A percentile compares a stretch with the other conserved stretches of the same genome.
Conservation (phyloP, 306 rosid genomes). For the Luffa aegyptiaca region DNA sequence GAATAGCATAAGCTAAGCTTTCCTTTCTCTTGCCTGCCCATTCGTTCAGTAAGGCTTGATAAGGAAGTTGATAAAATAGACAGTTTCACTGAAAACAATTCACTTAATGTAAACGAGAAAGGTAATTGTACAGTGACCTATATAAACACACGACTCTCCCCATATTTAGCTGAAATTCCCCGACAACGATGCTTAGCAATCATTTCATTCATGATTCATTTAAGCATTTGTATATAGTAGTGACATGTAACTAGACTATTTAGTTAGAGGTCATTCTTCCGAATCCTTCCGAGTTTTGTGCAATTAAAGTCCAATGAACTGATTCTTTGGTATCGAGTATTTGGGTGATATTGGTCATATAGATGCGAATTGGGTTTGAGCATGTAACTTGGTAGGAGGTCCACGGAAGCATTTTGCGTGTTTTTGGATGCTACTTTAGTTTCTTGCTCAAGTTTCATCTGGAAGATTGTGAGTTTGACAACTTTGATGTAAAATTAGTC, state of each 20-base stretch:
- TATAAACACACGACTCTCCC: background rate
- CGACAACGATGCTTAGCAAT: background rate
- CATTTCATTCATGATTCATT: background rate
- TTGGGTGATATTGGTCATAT: background rate
- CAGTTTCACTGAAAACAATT: background rate
- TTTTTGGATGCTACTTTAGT: background rate
- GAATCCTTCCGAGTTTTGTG: background rate
- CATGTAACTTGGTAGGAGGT: background rate
- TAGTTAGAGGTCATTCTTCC: background rate
- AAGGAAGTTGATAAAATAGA: background rate
- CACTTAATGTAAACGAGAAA: background rate
- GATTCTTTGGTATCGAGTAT: background rate
- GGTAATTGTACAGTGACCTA: background rate
- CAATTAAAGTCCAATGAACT: background rate
- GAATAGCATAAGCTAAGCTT: background rate
- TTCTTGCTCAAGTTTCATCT: background rate
- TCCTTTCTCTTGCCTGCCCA: background rate
- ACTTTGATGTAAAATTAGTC: background rate
- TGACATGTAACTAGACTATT: background rate
- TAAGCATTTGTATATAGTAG: background rate
- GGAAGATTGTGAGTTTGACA: background rate
- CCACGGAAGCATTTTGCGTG: background rate
- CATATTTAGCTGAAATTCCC: background rate
- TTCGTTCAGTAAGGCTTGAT: background rate
- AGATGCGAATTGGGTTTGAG: background rate